Evolutionary conservation across 1,139 yeast genomes (phyloP), one percentile per base, ranked within the genome.

Genomic region (Kodamaea plutei): DNA sequence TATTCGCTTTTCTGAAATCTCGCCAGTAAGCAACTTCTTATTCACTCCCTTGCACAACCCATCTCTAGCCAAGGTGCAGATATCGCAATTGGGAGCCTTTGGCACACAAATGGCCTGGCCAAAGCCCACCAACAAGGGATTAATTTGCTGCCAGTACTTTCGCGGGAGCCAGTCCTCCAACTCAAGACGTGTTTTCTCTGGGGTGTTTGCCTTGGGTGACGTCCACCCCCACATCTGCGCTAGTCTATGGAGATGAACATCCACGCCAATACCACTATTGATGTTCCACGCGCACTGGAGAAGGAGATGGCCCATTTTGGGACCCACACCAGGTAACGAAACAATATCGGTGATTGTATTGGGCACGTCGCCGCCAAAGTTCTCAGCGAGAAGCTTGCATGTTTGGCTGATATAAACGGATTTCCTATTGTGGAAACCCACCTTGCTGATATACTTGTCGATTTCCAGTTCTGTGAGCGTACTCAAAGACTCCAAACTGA

Each of bases 61-160:
- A 4, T 64, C 56, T 20, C 48, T 49, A 1, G 77, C 75, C 33
- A 84, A 54, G 2, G 73, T 52, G 45, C 96, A 89, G n/a, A 79
- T 47, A 45, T 79, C 89, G 54, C 96, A 89, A 40, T 81, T 71
- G 25, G 76, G 61, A 3, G 79, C 77, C 30, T 81, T 67, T 0
- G 96, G 85, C 2, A 79, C 73, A 52, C 97, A 89, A 2, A 89
- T 70, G 1, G 79, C 79, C 54, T 89, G 98, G 7, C 97, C 97
- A 64, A 88, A 89, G 4, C 97, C 96, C 4, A 89, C 97, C 9
- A 89, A 56, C 13, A 83, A 56, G 0, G 95, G 95, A 49, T 89
- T 89, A 17, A 91, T 77, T 35, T 84, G 94, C 5, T 67, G 61
- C 98, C 98, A 89, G 30, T 75, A 66, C 25, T 74, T 73, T 29